A percentile compares a stretch with the other conserved stretches of the same genome.
phyloP scores from a whole-genome alignment of 2,329 filamentous ascomycete species.

The Cyclaneusma minus region DNA sequence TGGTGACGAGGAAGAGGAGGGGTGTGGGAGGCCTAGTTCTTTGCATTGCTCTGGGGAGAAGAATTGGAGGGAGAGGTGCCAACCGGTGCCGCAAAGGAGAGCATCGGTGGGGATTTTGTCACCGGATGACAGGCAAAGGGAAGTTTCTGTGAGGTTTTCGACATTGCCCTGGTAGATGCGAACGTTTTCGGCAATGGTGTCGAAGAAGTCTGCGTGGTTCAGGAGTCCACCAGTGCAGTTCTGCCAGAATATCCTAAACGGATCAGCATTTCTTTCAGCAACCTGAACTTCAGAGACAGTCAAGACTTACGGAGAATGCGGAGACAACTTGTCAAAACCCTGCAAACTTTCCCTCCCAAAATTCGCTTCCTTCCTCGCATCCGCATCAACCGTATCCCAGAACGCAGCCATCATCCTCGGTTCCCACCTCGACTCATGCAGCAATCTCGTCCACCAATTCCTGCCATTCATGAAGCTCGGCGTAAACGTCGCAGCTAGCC shows the following conservation, averaged over 20 bases:
- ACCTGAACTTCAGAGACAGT: neutral
- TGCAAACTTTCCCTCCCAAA: constrained; percentile 11
- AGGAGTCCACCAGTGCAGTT: constrained; percentile 14
- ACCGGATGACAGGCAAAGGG: constrained; percentile 7
- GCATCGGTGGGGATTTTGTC: constrained; percentile 11
- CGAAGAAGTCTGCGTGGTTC: constrained; percentile 15
- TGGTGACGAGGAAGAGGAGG: constrained; percentile 6
- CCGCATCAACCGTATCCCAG: constrained; percentile 9
- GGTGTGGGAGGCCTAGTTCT: constrained; percentile 13
- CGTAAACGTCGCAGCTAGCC: constrained; percentile 5
- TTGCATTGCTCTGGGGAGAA: constrained; percentile 10
- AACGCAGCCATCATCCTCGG: constrained; percentile 9
- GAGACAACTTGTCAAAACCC: constrained; percentile 13
- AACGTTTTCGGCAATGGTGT: constrained; percentile 13
- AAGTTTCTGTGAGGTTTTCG: constrained; percentile 6
- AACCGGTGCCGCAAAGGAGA: constrained; percentile 15
- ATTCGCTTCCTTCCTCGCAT: constrained; percentile 11
- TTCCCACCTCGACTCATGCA: constrained; percentile 7
- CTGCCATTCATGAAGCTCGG: constrained; percentile 5
- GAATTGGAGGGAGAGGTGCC: constrained; percentile 11
- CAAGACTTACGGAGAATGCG: constrained; percentile 11
- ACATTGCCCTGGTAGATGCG: constrained; percentile 10
- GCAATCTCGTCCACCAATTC: constrained; percentile 7
- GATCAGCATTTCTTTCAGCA: constrained; percentile 3
- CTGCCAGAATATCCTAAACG: constrained; percentile 13